Evolutionary conservation across 2,329 filamentous ascomycete genomes (phyloP), one percentile per base, ranked within the genome.

Genomic region (Trichoderma simmonsii): DNA sequence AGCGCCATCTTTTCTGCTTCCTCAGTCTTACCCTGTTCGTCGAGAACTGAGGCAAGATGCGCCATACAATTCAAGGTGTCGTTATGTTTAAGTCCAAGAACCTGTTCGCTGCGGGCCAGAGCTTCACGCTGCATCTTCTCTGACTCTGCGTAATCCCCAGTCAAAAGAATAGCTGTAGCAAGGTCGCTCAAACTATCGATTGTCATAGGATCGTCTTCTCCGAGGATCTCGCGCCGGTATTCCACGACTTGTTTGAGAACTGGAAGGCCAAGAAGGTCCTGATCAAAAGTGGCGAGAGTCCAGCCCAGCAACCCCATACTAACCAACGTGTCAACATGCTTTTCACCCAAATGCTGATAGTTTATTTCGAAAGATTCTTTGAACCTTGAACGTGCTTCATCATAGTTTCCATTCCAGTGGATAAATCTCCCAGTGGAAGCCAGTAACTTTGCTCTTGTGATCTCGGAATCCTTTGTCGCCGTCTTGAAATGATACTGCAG

Each of bases 51-150:
- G 6, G 70, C 18, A 14, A 72, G 70, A 39, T 72, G 64, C 1
- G 5, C 39, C 39, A 63, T 72, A 57, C 70, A 72, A 36, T 69
- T 69, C 30, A 72, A 9, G 7, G 64, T 72, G 14, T 57, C 70
- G 21, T 57, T 28, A 24, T 72, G 15, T 14, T 34, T 39, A 1
- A 18, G 36, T 3, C 64, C 64, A 21, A 72, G 39, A 7, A 72
- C 26, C 3, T 59, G 54, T 43, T 72, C 70, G 30, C 64, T 63
- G 28, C 34, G 56, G 15, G 64, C 64, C 15, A 72, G 24, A 32
- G 70, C 70, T 21, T 69, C 70, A 14, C 70, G 70, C 18, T 72
- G 70, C 64, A 72, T 72, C 3, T 8, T 54, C 57, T 72, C 70
- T 11, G 70, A 57, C 39, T 39, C 24, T 28, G 26, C 9, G 7